These are phyloP conservation scores for Sugiyamaella lignohabitans DNA, from an alignment of 805 yeast species.

Conservation along the genomic window DNA sequence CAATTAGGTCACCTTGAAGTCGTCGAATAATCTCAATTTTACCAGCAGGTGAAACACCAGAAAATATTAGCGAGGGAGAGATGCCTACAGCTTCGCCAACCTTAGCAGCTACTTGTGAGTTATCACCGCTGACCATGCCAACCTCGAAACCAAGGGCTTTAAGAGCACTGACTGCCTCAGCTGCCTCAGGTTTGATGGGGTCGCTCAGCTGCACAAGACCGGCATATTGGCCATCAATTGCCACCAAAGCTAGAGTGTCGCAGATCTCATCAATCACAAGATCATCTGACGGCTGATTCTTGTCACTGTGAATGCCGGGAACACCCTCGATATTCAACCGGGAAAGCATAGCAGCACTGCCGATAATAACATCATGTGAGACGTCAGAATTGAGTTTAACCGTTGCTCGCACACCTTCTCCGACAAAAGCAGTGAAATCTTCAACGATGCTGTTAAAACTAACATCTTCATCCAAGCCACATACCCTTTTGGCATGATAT, in stretches of 20 bases:
- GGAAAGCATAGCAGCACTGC: conserved; percentile 36
- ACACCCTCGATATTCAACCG: background rate
- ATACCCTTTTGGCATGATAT: conserved; percentile 29
- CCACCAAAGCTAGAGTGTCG: conserved; percentile 49
- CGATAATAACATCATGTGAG: conserved; percentile 41
- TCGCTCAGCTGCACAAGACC: conserved; percentile 71
- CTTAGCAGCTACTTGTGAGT: conserved; percentile 49
- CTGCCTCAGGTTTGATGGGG: conserved; percentile 58
- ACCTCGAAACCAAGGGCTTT: conserved; percentile 48
- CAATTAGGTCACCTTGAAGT: conserved; percentile 37
- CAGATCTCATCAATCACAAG: background rate
- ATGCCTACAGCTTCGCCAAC: conserved; percentile 68
- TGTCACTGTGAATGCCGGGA: background rate
- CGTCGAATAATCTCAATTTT: conserved; percentile 62
- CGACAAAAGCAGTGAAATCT: conserved; percentile 26
- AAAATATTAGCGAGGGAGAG: conserved; percentile 54
- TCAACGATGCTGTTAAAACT: conserved; percentile 12
- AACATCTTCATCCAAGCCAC: conserved; percentile 11
- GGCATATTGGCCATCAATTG: conserved; percentile 48
- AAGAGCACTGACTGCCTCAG: conserved; percentile 51
- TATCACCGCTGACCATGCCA: conserved; percentile 91
- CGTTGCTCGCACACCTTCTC: conserved; percentile 31
- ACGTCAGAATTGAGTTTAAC: conserved; percentile 15
- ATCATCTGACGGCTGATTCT: conserved; percentile 1
- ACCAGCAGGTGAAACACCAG: conserved; percentile 69